These are phyloP conservation scores for Sarocladiaceae sp. DNA, from an alignment of 2,329 filamentous ascomycete species.

Conservation along the genomic window DNA sequence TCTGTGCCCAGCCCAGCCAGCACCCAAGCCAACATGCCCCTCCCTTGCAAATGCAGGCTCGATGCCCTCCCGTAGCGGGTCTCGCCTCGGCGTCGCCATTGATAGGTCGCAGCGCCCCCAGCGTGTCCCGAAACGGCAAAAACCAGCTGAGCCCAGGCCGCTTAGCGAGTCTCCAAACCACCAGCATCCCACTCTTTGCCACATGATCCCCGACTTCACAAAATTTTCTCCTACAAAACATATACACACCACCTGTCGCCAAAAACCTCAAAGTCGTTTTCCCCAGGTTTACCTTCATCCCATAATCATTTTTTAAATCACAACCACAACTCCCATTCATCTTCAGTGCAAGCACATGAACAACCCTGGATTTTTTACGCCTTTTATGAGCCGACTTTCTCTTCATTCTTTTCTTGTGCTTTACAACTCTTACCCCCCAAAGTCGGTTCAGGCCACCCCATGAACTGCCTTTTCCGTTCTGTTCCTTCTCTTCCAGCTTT, in stretches of 20 bases:
- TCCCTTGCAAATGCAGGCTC: not conserved
- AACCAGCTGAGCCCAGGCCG: not conserved
- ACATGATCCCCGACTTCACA: not conserved
- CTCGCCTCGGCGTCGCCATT: not conserved
- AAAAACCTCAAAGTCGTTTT: not conserved
- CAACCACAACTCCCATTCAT: not conserved
- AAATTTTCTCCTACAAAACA: not conserved
- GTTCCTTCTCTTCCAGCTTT: not conserved
- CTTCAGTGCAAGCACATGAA: slow-evolving; percentile 3
- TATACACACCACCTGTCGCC: not conserved
- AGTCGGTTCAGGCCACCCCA: too few relatives aligned
- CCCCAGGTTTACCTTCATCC: not conserved
- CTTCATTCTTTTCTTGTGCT: slow-evolving; percentile 4
- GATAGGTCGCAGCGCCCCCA: not conserved
- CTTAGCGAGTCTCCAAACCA: too few relatives aligned
- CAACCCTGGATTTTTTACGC: slow-evolving; percentile 9
- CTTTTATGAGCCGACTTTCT: slow-evolving; percentile 9
- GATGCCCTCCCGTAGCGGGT: not conserved
- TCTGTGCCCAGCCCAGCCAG: too few relatives aligned
- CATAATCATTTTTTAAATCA: not conserved
- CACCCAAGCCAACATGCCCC: too few relatives aligned
- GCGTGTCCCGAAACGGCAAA: slow-evolving; percentile 8
- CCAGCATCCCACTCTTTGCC: not conserved
- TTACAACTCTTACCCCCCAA: not conserved
- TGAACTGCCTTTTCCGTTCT: not conserved